Evolutionary conservation across 2,329 filamentous ascomycete genomes (phyloP).

Genomic region (Claviceps humidiphila): DNA sequence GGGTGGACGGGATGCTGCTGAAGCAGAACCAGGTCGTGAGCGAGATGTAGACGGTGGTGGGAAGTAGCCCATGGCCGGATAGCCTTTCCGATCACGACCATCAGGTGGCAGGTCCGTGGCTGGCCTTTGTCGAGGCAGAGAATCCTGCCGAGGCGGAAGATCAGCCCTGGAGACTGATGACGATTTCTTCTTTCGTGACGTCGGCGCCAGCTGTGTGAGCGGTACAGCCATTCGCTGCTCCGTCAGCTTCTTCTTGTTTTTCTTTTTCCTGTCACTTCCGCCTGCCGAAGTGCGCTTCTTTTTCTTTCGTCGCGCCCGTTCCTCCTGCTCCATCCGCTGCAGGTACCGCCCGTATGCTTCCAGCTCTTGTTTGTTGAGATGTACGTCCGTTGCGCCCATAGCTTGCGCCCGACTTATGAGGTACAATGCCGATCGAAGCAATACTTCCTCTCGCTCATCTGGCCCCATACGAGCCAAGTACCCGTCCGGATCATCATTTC

Average conservation of each 20-base stretch:
- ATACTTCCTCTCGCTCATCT: constrained; percentile 55
- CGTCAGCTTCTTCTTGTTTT: constrained; percentile 32
- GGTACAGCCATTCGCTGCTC: constrained; percentile 39
- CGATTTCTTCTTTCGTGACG: constrained; percentile 23
- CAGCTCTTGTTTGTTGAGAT: constrained; percentile 66
- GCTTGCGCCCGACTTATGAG: constrained; percentile 68
- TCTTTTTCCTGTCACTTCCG: constrained; percentile 23
- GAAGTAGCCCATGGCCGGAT: constrained; percentile 39
- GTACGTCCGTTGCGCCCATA: constrained; percentile 65
- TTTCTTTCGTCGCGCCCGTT: constrained; percentile 50
- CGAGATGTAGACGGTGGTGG: constrained; percentile 30
- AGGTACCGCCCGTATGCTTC: constrained; percentile 61
- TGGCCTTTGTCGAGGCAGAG: constrained; percentile 24
- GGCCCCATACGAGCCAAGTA: constrained; percentile 43
- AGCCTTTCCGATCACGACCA: constrained; percentile 20
- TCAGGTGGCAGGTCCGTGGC: constrained; percentile 22
- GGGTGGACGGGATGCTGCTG: constrained; percentile 25
- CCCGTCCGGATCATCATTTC: constrained; percentile 10
- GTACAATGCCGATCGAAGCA: constrained; percentile 66
- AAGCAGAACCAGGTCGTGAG: constrained; percentile 28
- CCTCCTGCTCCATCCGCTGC: constrained; percentile 43
- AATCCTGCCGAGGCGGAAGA: constrained; percentile 17
- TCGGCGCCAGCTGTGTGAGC: constrained; percentile 35
- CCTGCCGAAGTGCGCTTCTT: constrained; percentile 37
- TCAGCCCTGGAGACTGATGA: constrained; percentile 9